Evolutionary conservation across 2,329 filamentous ascomycete genomes (phyloP), one percentile per base, ranked within the genome.

Genomic region (Sordariomycetes sp.): DNA sequence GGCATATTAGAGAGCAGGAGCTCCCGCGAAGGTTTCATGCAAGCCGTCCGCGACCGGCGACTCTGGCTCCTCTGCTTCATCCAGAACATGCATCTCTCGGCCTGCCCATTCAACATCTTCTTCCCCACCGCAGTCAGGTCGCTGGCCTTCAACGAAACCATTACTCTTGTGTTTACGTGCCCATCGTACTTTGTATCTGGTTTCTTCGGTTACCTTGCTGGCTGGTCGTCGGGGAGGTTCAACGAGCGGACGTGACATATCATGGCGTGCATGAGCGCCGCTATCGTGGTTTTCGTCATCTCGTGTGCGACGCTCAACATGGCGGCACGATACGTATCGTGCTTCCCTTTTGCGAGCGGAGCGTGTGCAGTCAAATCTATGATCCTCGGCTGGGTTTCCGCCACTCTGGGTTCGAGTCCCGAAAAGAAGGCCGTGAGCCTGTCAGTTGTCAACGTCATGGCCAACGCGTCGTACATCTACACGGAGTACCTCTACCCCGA

Each of bases 321-420:
- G 32, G 66, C 65, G 8, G 69, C 74, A 59, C 75, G 76, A 62
- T 80, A 80, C 64, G 68, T 73, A 5, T 76, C 72, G n/a, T 74
- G 74, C 59, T 75, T 78, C 60, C 62, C 78, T 13, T 69, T 69
- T 2, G 74, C 72, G 0, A 67, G 69, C 10, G 76, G 74, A 5
- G 75, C 76, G 61, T 81, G 82, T 66, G 77, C 79, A 28, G 82
- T 79, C 78, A 81, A 81, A 58, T 75, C 75, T 20, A 79, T 78
- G 65, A 82, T 82, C 62, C 78, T 82, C 54, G 77, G 76, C 2
- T 56, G 54, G 42, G 54, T 50, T 10, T 56, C 54, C 25, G 39
- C 54, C 5, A 56, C 54, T 20, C 54, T 56, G 3, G 78, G 76
- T 6, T 75, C 74, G 35, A 67, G 77, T 56, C 24, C 34, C 5